phyloP scores from a whole-genome alignment of 1,284 basidiomycete genomes.

The Sanghuangporus sanghuang region DNA sequence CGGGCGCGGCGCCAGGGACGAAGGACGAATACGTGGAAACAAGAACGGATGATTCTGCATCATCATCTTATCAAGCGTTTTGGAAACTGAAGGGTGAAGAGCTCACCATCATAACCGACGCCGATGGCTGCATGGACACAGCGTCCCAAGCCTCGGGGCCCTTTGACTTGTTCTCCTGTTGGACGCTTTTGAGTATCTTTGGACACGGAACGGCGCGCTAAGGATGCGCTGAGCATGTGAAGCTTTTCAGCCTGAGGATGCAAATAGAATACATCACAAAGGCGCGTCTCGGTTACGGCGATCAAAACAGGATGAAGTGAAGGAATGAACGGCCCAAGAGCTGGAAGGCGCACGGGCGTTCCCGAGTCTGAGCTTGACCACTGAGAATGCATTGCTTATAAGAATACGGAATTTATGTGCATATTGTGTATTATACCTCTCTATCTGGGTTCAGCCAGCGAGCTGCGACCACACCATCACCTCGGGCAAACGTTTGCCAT shows the following conservation, averaged over 20 bases:
- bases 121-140: conserved; percentile 62
- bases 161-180: conserved; percentile 28
- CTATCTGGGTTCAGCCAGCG: conserved; percentile 56
- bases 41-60: conserved; percentile 53
- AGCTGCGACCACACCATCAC: conserved; percentile 53
- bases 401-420: not conserved
- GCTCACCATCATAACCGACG: conserved; percentile 55
- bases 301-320: conserved; percentile 25
- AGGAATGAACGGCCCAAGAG: conserved; percentile 26
- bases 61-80: conserved; percentile 5
- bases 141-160: conserved; percentile 38
- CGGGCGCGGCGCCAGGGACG: conserved; percentile 30
- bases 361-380: conserved; percentile 29
- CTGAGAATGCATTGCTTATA: conserved; percentile 21
- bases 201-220: conserved; percentile 9
- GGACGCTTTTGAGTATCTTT: conserved; percentile 10
- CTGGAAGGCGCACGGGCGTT: conserved; percentile 27
- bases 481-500: conserved; percentile 46
- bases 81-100: not conserved
- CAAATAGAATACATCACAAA: conserved; percentile 24
- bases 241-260: conserved; percentile 20
- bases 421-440: conserved; percentile 38
- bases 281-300: conserved; percentile 30
- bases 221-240: conserved; percentile 20
- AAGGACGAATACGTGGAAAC: conserved; percentile 58